Conservation (phyloP, 345 rosid genomes). For the Isatis tinctoria region DNA sequence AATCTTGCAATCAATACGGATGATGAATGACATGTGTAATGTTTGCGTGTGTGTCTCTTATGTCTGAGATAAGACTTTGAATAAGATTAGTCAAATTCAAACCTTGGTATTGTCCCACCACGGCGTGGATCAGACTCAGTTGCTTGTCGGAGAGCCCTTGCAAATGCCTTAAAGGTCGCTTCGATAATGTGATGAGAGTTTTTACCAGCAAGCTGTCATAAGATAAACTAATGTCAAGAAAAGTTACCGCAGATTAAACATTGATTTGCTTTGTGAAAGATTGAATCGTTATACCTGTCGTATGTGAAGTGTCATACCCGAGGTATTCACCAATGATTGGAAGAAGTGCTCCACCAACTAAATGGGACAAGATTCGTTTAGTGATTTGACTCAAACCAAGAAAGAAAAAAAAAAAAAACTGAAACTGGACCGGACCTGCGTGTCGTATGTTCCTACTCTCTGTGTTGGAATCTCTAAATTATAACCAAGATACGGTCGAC, state of each 20-base stretch:
- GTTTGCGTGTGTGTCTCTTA: background rate
- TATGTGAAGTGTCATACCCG: constrained; percentile 97
- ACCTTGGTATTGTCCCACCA: constrained; percentile 85
- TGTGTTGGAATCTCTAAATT: constrained; percentile 72
- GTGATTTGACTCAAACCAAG: background rate
- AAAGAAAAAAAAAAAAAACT: background rate
- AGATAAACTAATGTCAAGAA: too few relatives aligned
- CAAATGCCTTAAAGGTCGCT: constrained; percentile 97
- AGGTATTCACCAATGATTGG: constrained; percentile 86
- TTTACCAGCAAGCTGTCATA: constrained; percentile 73
- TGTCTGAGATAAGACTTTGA: background rate
- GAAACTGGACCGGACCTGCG: constrained; percentile 48
- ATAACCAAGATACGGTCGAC: constrained; percentile 71
- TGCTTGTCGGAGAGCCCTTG: constrained; percentile 94
- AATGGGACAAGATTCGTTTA: constrained; percentile 12
- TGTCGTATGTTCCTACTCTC: constrained; percentile 85
- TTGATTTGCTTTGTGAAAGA: background rate
- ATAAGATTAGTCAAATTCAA: background rate
- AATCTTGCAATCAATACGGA: background rate
- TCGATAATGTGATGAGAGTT: constrained; percentile 93
- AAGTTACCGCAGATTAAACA: too few relatives aligned
- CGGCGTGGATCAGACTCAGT: constrained; percentile 78
- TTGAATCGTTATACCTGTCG: constrained; percentile 51
- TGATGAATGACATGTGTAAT: background rate
- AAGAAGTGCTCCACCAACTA: constrained; percentile 96